Evolutionary conservation across 2,329 filamentous ascomycete genomes (phyloP).

Genomic region (Magnaporthales sp.): DNA sequence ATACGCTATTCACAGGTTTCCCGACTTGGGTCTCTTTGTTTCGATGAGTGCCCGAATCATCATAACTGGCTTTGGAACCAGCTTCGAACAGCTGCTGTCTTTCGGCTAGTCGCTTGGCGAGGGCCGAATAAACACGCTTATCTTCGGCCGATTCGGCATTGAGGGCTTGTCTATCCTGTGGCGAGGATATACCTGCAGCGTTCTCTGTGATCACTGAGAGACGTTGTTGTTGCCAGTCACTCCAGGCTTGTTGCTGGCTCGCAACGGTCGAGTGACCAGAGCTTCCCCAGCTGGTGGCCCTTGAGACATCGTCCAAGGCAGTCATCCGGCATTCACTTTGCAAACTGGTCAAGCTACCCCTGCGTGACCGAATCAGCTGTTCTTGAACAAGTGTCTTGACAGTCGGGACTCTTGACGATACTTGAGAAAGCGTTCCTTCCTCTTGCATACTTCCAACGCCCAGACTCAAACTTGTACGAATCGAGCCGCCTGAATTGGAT

Average conservation of each 20-base stretch:
- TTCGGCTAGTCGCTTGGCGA: conserved; percentile 47
- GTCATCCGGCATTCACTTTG: conserved; percentile 24
- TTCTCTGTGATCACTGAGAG: conserved; percentile 58
- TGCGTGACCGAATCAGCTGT: conserved; percentile 39
- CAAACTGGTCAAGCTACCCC: conserved; percentile 46
- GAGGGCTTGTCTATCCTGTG: conserved; percentile 16
- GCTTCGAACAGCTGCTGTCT: conserved; percentile 17
- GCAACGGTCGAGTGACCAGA: conserved; percentile 49
- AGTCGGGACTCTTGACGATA: conserved; percentile 36
- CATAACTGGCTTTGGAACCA: background rate
- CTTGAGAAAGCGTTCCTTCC: background rate
- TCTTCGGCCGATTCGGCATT: conserved; percentile 8
- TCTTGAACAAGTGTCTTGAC: conserved; percentile 37
- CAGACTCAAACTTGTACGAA: background rate
- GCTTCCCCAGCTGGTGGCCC: conserved; percentile 65
- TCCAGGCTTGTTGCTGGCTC: conserved; percentile 28
- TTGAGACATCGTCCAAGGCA: conserved; percentile 44
- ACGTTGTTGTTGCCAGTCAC: conserved; percentile 43
- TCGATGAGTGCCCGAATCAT: background rate
- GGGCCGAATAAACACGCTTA: conserved; percentile 51
- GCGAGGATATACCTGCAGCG: conserved; percentile 30
- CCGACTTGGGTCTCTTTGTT: background rate
- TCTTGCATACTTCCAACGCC: background rate
- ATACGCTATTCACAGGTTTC: background rate
- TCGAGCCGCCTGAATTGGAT: background rate